These are phyloP conservation scores for Penicillium sp. DNA, from an alignment of 2,329 filamentous ascomycete genomes.

Conservation along the genomic window DNA sequence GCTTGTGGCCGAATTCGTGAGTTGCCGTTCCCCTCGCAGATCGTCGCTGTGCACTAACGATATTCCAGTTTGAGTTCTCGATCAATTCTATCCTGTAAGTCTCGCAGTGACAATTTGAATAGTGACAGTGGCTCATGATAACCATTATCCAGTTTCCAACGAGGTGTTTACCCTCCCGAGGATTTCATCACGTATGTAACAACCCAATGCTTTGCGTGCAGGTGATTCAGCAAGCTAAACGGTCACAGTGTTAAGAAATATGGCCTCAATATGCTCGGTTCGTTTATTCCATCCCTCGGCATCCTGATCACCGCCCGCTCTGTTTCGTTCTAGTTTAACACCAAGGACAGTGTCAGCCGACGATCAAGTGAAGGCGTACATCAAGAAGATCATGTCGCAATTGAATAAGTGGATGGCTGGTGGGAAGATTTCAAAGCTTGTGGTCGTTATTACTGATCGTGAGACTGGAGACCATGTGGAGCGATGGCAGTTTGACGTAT, in stretches of 20 bases:
- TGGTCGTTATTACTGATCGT: conserved; percentile 94
- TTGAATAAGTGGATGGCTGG: conserved; percentile 97
- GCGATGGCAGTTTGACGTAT: conserved; percentile 94
- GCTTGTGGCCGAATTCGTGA: conserved; percentile 90
- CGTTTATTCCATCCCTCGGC: conserved; percentile 17
- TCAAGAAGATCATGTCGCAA: conserved; percentile 99
- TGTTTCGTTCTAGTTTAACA: conserved; percentile 3
- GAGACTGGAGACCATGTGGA: conserved; percentile 96
- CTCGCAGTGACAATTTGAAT: not conserved
- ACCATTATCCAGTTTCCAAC: conserved; percentile 66
- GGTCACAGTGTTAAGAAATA: conserved; percentile 81
- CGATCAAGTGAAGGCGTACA: conserved; percentile 97
- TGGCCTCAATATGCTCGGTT: conserved; percentile 93
- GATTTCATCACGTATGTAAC: conserved; percentile 81
- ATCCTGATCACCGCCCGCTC: not conserved
- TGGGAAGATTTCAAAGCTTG: conserved; percentile 94
- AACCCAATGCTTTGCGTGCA: not conserved
- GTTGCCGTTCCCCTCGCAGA: conserved; percentile 35
- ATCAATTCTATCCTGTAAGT: conserved; percentile 91
- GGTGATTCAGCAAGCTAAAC: conserved; percentile 6
- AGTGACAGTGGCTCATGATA: conserved; percentile 18
- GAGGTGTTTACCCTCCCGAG: conserved; percentile 80
- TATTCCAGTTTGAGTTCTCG: conserved; percentile 82
- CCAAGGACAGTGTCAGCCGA: conserved; percentile 71
- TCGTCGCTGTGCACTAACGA: conserved; percentile 16